Evolutionary conservation across 352 stramenopile genomes (phyloP).

Genomic region (Pythium phragmiticola): DNA sequence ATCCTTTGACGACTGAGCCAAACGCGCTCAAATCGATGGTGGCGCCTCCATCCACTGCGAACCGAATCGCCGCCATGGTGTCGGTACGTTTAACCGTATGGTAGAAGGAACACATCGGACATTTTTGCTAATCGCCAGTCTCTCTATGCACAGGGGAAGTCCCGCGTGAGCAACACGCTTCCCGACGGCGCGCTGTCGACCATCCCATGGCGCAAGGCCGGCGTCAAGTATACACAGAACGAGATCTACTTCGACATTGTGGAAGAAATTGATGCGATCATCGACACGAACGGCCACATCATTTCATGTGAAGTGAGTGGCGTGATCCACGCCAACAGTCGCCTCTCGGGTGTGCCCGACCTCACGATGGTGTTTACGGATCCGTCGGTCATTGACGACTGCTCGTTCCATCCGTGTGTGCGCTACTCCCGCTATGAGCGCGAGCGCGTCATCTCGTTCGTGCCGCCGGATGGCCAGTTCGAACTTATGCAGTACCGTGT

Average conservation of each 20-base stretch:
- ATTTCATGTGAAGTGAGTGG: slow-evolving; percentile 95
- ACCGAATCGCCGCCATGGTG: slow-evolving; percentile 85
- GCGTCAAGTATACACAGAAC: slow-evolving; percentile 95
- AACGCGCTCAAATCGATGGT: slow-evolving; percentile 98
- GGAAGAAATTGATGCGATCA: slow-evolving; percentile 97
- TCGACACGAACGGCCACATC: slow-evolving; percentile 89
- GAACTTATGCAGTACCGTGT: slow-evolving; percentile 91
- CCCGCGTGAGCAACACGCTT: slow-evolving; percentile 89
- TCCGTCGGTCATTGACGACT: slow-evolving; percentile 96
- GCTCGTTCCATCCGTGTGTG: slow-evolving; percentile 98
- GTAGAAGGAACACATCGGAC: background rate
- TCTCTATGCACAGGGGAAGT: slow-evolving; percentile 60
- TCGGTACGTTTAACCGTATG: slow-evolving; percentile 38
- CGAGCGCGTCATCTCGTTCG: slow-evolving; percentile 96
- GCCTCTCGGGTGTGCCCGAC: slow-evolving; percentile 96
- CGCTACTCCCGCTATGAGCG: slow-evolving; percentile 95
- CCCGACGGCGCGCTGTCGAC: slow-evolving; percentile 92
- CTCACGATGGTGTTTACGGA: slow-evolving; percentile 96
- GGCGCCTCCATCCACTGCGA: slow-evolving; percentile 91
- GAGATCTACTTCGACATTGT: slow-evolving; percentile 99
- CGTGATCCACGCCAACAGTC: slow-evolving; percentile 93
- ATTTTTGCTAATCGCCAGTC: background rate
- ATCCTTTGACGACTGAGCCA: slow-evolving; percentile 96
- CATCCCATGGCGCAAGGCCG: slow-evolving; percentile 97
- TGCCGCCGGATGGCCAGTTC: slow-evolving; percentile 97